Conservation (phyloP, 179 eudicot species). For the Silene noctiflora region DNA sequence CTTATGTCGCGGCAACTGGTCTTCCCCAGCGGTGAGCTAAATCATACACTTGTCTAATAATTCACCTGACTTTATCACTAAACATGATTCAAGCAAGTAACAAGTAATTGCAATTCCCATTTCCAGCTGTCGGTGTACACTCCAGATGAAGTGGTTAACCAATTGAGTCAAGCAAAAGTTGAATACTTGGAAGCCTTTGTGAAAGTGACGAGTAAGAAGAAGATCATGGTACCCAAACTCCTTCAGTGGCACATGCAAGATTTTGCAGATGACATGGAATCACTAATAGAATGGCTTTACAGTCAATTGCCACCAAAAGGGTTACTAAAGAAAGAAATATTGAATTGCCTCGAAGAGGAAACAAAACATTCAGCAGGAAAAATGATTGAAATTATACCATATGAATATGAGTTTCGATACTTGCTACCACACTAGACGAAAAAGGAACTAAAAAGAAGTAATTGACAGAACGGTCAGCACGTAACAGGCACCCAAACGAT, state of each 20-base stretch:
- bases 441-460: conserved; percentile 12
- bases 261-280: conserved; percentile 84
- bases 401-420: conserved; percentile 75
- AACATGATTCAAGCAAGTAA: conserved; percentile 12
- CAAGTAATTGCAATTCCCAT: conserved; percentile 6
- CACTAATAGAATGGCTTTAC: conserved; percentile 87
- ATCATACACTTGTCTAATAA: not conserved
- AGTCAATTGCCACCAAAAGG: conserved; percentile 72
- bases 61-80: not conserved
- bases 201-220: conserved; percentile 72
- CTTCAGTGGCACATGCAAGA: conserved; percentile 91
- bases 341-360: conserved; percentile 74
- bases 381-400: conserved; percentile 64
- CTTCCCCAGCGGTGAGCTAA: conserved; percentile 80
- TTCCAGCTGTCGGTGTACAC: conserved; percentile 72
- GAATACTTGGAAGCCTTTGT: conserved; percentile 87
- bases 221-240: conserved; percentile 80
- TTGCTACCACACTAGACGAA: conserved; percentile 43
- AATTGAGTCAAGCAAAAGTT: conserved; percentile 70
- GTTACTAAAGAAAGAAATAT: conserved; percentile 56
- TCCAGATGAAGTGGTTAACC: conserved; percentile 67
- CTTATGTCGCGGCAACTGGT: conserved; percentile 85
- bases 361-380: conserved; percentile 47
- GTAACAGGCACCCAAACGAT: conserved; percentile 6
- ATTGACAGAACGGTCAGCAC: conserved; percentile 7